A percentile compares a stretch with the other conserved stretches of the same genome.
These are phyloP conservation scores for Tetragonia tetragonoides DNA, from an alignment of 148 eudicot genomes.

Conservation along the genomic window DNA sequence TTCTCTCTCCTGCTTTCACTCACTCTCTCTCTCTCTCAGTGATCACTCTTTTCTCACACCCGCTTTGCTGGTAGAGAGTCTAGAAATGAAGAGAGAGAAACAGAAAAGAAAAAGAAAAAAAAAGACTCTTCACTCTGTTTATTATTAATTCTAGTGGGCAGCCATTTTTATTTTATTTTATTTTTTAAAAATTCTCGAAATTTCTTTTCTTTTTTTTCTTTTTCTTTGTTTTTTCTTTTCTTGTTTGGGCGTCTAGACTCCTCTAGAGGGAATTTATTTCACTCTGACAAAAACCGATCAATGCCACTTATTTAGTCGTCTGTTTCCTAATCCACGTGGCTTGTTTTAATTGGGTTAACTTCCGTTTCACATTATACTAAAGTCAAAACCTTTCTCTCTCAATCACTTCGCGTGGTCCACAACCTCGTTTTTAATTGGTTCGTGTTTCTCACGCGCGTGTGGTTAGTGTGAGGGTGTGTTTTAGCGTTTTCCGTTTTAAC, in stretches of 20 bases:
- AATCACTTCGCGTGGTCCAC: background rate
- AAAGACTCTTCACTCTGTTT: too few relatives aligned
- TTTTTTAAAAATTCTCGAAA: too few relatives aligned
- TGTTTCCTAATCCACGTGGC: constrained; percentile 42
- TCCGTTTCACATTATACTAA: constrained; percentile 35
- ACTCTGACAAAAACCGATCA: constrained; percentile 47
- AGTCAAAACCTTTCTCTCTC: constrained; percentile 41
- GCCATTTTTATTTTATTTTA: too few relatives aligned
- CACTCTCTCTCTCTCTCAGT: background rate
- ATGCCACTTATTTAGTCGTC: constrained; percentile 42
- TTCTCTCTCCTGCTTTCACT: background rate
- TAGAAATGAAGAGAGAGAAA: too few relatives aligned
- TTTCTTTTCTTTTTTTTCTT: background rate
- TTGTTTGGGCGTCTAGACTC: background rate
- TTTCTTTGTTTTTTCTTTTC: background rate
- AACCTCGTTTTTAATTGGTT: background rate
- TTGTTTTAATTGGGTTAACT: constrained; percentile 19
- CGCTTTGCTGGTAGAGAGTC: background rate
- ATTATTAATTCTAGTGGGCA: too few relatives aligned
- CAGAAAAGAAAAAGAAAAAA: too few relatives aligned
- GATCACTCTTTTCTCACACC: constrained; percentile 1
- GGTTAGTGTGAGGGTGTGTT: background rate
- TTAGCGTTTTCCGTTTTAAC: background rate
- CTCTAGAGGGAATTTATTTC: constrained; percentile 24
- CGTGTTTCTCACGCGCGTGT: background rate